Percentiles rank a stretch among this genome's conserved stretches.
Conservation (phyloP, 805 yeast species). For the Cyberlindnera petersonii region DNA sequence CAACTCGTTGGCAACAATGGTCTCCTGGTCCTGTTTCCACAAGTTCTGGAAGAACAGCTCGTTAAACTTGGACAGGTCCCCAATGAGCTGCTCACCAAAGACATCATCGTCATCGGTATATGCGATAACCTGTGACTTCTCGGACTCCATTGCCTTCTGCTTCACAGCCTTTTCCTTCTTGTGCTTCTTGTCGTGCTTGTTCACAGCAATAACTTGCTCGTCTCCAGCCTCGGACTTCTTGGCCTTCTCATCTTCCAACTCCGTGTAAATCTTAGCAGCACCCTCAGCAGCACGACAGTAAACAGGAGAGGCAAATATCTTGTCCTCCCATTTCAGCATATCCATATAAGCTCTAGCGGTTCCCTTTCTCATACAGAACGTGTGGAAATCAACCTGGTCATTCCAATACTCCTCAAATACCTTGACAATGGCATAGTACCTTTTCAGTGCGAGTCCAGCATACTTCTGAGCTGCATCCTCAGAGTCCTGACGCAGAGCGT, state of each 20-base stretch:
- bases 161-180: conserved; percentile 41
- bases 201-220: conserved; percentile 24
- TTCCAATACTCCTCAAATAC: conserved; percentile 66
- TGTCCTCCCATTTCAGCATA: conserved; percentile 80
- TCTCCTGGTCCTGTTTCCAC: conserved; percentile 42
- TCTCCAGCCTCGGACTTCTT: conserved; percentile 12
- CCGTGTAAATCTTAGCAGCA: conserved; percentile 46
- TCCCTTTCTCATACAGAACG: conserved; percentile 86
- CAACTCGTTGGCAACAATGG: conserved; percentile 25
- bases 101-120: conserved; percentile 52
- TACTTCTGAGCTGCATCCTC: conserved; percentile 42
- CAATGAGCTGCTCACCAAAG: conserved; percentile 46
- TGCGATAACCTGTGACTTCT: conserved; percentile 40
- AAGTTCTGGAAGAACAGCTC: conserved; percentile 38
- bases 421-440: conserved; percentile 62
- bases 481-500: conserved; percentile 34
- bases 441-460: conserved; percentile 74
- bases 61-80: conserved; percentile 43
- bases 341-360: conserved; percentile 80
- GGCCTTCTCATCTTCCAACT: conserved; percentile 30
- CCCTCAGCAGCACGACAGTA: conserved; percentile 70
- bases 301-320: conserved; percentile 62
- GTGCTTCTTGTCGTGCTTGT: conserved; percentile 55
- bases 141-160: conserved; percentile 49
- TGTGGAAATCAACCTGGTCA: conserved; percentile 94